These are phyloP conservation scores for Pontederia crassipes DNA, from an alignment of 176 grass and related monocot genomes.

Conservation along the genomic window DNA sequence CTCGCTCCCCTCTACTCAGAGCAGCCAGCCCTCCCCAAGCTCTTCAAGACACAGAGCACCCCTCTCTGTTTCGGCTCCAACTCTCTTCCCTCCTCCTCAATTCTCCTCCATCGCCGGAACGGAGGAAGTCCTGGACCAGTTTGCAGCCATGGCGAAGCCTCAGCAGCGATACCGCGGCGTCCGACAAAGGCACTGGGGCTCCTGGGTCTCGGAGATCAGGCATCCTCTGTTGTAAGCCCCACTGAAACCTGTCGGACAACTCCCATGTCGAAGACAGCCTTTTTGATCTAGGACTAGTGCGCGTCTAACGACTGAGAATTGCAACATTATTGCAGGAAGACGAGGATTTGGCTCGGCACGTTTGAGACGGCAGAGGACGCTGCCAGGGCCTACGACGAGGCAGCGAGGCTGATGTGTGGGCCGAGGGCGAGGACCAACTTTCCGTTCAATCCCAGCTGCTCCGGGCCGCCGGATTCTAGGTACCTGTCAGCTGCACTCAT, in stretches of 20 bases:
- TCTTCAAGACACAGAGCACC: too few species aligned
- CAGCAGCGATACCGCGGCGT: slow-evolving; percentile 10
- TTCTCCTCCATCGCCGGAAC: neutral
- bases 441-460: neutral
- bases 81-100: neutral
- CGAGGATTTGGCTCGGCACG: slow-evolving; percentile 18
- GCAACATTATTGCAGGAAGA: slow-evolving; percentile 5
- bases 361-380: slow-evolving; percentile 19
- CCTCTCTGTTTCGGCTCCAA: neutral
- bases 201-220: slow-evolving; percentile 10
- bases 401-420: slow-evolving; percentile 15
- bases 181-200: slow-evolving; percentile 10
- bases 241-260: neutral
- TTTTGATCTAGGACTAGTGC: neutral
- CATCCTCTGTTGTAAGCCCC: neutral
- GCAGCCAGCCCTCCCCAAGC: neutral
- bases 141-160: neutral
- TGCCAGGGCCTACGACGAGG: slow-evolving; percentile 18
- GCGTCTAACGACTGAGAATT: neutral
- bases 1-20: neutral
- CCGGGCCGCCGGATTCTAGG: neutral
- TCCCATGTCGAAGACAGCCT: neutral
- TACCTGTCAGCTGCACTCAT: slow-evolving; percentile 8
- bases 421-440: slow-evolving; percentile 6
- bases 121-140: neutral